Base-by-base conservation (phyloP, 108 stramenopile genomes). In the Skeletonema potamos region DNA sequence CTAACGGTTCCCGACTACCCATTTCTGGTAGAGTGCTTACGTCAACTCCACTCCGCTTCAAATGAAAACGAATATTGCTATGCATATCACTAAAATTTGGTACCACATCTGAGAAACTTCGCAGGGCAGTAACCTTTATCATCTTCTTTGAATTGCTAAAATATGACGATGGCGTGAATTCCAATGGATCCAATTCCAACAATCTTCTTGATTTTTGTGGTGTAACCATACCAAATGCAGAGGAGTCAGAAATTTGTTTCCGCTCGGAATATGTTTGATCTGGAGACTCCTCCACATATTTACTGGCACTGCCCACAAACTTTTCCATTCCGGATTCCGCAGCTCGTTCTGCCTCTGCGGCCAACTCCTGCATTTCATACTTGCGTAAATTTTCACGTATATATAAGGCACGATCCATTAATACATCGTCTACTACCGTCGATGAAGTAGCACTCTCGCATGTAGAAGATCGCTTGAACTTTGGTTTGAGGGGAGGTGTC, bases 21-120 rank as follows among this genome's bases (percentile, higher is more conserved):
- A 58, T 18, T 24, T 69, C 56, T 22, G 64, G 68, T 1, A 79
- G 66, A 15, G 58, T 36, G 1, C 27, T 27, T n/a, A 18, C 39
- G 62, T 72, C 44, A 5, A 79, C 78, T 9, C 78, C 78, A 17
- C 61, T 54, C 26, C 48, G 33, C 3, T 15, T 22, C 8, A 79
- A 68, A 68, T 79, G 78, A 36, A 68, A 29, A 1, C 71, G 78
- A 68, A 79, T 72, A 63, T 79, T 68, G 39, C 62, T 54, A 22
- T 82, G 82, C 67, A 82, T 82, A 22, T 74, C 77, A 15, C 11
- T 22, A 70, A 82, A 82, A 32, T 41, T 64, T 15, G 82, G 82
- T 30, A 82, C 54, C 15, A 82, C 68, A 22, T 78, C 66, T 51
- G 71, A 64, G 26, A 82, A 66, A 27, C 74, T 65, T 32, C 82